These are phyloP conservation scores for Trypanosoma theileri DNA, from an alignment of 208 protist species.

Conservation along the genomic window DNA sequence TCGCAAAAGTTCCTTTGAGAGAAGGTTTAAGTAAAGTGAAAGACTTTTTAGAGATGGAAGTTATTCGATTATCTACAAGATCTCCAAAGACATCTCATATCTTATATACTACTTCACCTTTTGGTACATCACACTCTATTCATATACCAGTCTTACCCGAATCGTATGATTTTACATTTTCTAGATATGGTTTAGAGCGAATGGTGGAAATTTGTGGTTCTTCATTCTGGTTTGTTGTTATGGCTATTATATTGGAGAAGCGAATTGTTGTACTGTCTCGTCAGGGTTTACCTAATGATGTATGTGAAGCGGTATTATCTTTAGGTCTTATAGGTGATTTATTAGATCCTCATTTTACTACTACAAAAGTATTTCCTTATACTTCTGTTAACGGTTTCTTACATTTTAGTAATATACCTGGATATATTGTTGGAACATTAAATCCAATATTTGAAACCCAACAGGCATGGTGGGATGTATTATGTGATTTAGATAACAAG, in stretches of 20 bases:
- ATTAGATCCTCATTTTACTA: constrained; percentile 60
- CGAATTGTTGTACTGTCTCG: constrained; percentile 74
- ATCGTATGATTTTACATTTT: constrained; percentile 49
- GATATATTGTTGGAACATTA: constrained; percentile 78
- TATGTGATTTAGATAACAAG: constrained; percentile 69
- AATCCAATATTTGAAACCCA: constrained; percentile 82
- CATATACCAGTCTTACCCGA: constrained; percentile 52
- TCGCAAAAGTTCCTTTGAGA: constrained; percentile 28
- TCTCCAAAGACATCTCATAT: constrained; percentile 34
- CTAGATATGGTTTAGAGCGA: constrained; percentile 61
- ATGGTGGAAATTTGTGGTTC: constrained; percentile 55
- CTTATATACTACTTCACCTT: constrained; percentile 42
- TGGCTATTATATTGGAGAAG: constrained; percentile 66
- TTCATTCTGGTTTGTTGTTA: constrained; percentile 56
- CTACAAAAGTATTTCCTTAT: constrained; percentile 81
- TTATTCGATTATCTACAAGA: constrained; percentile 15
- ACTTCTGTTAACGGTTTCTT: constrained; percentile 63
- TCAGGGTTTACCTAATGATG: constrained; percentile 58
- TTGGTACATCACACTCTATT: constrained; percentile 44
- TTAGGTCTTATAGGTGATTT: constrained; percentile 65
- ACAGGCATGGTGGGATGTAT: constrained; percentile 64
- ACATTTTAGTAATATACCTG: constrained; percentile 59
- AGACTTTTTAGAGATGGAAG: constrained; percentile 12
- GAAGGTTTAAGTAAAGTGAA: constrained; percentile 15
- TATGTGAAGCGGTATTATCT: constrained; percentile 67